These are phyloP conservation scores for Allium sativum DNA, from an alignment of 106 monocot species.

Conservation along the genomic window DNA sequence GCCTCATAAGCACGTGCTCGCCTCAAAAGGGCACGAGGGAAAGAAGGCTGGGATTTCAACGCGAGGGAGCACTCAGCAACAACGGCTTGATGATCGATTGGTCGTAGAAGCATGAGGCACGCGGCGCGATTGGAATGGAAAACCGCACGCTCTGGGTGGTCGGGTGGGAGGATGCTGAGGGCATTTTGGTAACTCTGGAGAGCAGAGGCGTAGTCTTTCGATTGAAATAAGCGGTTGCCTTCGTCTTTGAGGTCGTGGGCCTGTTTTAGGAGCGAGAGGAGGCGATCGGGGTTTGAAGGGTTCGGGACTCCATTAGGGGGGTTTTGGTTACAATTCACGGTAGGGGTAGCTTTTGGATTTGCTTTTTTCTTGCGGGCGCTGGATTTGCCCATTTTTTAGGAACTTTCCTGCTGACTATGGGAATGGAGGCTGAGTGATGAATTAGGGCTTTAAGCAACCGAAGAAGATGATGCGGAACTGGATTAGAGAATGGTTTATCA, in stretches of 20 bases:
- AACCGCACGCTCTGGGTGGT: conserved; percentile 83
- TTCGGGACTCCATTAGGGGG: conserved; percentile 2
- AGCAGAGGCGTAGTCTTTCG: conserved; percentile 56
- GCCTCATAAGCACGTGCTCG: conserved; percentile 80
- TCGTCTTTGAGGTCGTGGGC: conserved; percentile 93
- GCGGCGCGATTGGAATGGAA: conserved; percentile 97
- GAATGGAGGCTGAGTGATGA: not conserved
- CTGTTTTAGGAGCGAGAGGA: conserved; percentile 32
- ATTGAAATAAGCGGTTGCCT: conserved; percentile 76
- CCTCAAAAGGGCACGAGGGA: conserved; percentile 82
- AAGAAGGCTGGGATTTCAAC: conserved; percentile 75
- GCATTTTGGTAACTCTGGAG: conserved; percentile 64
- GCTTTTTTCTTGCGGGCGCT: conserved; percentile 39
- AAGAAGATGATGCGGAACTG: too few relatives aligned
- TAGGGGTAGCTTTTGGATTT: not conserved
- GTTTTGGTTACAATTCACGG: not conserved
- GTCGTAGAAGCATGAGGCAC: conserved; percentile 78
- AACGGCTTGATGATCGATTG: conserved; percentile 76
- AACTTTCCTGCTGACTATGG: not conserved
- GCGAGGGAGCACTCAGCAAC: conserved; percentile 90
- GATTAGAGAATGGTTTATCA: too few relatives aligned
- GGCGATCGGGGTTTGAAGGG: conserved; percentile 8
- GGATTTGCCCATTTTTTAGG: conserved; percentile 44
- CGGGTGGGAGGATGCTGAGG: conserved; percentile 56
- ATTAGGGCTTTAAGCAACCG: not conserved